Conservation (phyloP, 2,329 filamentous ascomycete species). For the Fusarium nanum region DNA sequence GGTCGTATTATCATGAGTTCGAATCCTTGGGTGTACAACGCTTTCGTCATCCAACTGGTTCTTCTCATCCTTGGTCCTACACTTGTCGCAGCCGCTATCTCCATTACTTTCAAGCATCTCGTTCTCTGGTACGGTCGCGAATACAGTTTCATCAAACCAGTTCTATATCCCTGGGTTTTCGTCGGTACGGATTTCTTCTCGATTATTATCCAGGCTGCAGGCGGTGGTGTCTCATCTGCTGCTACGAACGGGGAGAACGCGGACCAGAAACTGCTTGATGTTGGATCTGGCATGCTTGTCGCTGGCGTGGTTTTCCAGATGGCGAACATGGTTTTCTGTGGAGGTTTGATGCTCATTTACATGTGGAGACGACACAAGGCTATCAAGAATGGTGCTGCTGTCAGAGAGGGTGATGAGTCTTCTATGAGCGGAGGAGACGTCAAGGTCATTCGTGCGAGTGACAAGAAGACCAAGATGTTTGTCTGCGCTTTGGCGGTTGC, state of each 20-base stretch:
- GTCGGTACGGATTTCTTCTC: conserved; percentile 59
- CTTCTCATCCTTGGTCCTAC: conserved; percentile 56
- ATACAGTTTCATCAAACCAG: conserved; percentile 52
- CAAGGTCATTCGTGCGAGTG: conserved; percentile 15
- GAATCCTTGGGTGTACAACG: conserved; percentile 56
- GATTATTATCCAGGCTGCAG: conserved; percentile 41
- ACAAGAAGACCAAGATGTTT: conserved; percentile 36
- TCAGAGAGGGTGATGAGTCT: conserved; percentile 7
- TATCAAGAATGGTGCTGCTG: conserved; percentile 22
- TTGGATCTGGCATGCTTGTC: conserved; percentile 33
- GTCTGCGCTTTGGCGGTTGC: conserved; percentile 21
- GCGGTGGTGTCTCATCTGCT: conserved; percentile 35
- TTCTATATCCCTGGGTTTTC: conserved; percentile 60
- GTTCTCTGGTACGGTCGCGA: conserved; percentile 56
- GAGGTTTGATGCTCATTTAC: conserved; percentile 39
- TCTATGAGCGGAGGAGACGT: not conserved
- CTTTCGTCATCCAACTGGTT: conserved; percentile 57
- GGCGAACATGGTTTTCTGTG: conserved; percentile 43
- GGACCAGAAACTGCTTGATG: conserved; percentile 28
- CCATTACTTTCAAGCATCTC: conserved; percentile 59
- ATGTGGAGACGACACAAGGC: conserved; percentile 35
- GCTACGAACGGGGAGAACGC: conserved; percentile 20
- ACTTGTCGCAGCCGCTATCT: conserved; percentile 58
- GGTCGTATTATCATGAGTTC: conserved; percentile 54
- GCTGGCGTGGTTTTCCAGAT: conserved; percentile 42